Conservation (phyloP, 805 yeast genomes). For the Saccharomycopsis babjevae region DNA sequence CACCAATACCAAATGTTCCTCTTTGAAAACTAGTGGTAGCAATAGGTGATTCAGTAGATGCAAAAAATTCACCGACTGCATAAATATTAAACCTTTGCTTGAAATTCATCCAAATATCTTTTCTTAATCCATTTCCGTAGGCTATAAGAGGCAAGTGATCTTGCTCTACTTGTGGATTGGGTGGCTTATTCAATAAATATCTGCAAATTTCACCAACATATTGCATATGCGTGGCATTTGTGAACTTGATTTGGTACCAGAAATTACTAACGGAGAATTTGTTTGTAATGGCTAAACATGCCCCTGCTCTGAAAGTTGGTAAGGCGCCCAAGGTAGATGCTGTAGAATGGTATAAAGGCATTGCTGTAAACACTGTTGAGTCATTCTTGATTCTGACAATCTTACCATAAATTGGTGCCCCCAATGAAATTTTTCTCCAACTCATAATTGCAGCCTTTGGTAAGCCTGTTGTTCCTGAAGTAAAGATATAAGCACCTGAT, state of each 20-base stretch:
- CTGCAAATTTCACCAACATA: conserved; percentile 95
- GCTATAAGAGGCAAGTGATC: conserved; percentile 58
- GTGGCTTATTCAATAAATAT: conserved; percentile 58
- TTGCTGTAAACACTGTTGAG: conserved; percentile 70
- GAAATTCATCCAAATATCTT: conserved; percentile 79
- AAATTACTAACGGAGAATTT: conserved; percentile 76
- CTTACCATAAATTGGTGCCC: conserved; percentile 57
- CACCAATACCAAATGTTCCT: conserved; percentile 78
- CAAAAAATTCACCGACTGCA: conserved; percentile 83
- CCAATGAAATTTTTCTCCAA: conserved; percentile 76
- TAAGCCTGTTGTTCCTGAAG: conserved; percentile 91
- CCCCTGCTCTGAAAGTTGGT: conserved; percentile 59
- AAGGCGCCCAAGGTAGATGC: conserved; percentile 81
- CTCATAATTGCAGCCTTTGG: conserved; percentile 92
- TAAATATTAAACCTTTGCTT: conserved; percentile 65
- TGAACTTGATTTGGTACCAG: conserved; percentile 78
- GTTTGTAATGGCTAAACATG: conserved; percentile 64
- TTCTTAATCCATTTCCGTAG: conserved; percentile 83
- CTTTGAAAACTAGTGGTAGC: conserved; percentile 74
- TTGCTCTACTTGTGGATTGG: conserved; percentile 51
- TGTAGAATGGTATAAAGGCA: conserved; percentile 94
- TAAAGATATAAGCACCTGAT: conserved; percentile 67
- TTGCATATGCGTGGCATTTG: conserved; percentile 72
- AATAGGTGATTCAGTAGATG: conserved; percentile 86
- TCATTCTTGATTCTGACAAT: conserved; percentile 47